A percentile compares a stretch with the other conserved stretches of the same genome.
phyloP scores from a whole-genome alignment of 805 yeast species.

The Kluyveromyces wickerhamii region DNA sequence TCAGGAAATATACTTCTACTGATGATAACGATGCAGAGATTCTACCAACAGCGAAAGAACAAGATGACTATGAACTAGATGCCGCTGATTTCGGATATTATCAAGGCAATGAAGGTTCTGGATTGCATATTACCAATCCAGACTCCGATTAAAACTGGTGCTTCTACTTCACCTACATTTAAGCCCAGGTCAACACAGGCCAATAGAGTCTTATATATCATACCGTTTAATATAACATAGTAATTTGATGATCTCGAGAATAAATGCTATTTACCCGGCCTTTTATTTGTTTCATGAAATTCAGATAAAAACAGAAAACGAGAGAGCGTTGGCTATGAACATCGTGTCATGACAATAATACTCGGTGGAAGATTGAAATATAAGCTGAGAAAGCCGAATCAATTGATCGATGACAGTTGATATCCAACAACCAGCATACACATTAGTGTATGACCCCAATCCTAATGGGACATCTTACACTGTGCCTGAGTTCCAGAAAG shows the following conservation, averaged over 20 bases:
- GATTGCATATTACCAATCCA: constrained; percentile 26
- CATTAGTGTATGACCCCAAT: constrained; percentile 71
- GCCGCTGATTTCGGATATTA: constrained; percentile 6
- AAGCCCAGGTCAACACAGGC: background rate
- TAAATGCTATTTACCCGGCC: constrained; percentile 5
- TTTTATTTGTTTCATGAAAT: background rate
- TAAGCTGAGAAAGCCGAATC: constrained; percentile 1
- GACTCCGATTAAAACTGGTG: constrained; percentile 21
- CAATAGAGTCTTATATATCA: too few species aligned
- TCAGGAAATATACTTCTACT: constrained; percentile 1
- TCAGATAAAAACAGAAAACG: background rate
- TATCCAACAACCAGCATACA: constrained; percentile 45
- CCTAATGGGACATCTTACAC: constrained; percentile 52
- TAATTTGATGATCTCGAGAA: too few species aligned
- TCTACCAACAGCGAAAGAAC: background rate
- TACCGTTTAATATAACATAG: too few species aligned
- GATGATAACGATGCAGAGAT: background rate
- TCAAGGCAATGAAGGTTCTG: constrained; percentile 12
- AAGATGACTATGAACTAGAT: constrained; percentile 6
- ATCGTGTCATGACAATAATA: background rate
- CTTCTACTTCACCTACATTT: background rate
- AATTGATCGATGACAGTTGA: constrained; percentile 14
- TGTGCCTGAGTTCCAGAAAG: constrained; percentile 62
- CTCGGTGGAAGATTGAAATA: background rate
- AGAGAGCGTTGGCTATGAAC: background rate